Conservation (phyloP, 2,329 filamentous ascomycete species). For the Trichoderma arundinaceum region DNA sequence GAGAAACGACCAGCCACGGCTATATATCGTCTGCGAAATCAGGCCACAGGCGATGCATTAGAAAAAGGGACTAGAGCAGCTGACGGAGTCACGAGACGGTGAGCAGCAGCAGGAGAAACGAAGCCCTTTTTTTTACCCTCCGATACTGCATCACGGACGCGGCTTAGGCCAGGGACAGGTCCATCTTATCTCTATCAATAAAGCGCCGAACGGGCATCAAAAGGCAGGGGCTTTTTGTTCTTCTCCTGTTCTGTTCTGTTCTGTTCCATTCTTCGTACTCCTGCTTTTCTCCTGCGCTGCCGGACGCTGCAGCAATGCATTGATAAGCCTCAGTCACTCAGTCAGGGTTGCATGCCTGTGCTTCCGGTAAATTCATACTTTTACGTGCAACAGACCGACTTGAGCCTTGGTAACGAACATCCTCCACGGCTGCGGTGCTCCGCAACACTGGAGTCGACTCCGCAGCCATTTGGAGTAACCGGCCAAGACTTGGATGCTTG, state of each 20-base stretch:
- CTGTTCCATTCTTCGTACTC: neutral
- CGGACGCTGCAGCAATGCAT: neutral
- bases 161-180: neutral
- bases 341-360: no score
- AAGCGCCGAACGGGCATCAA: conserved; percentile 11
- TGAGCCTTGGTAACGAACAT: neutral
- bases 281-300: no score
- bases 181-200: conserved; percentile 11
- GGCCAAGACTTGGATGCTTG: conserved; percentile 20
- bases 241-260: neutral
- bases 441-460: conserved; percentile 26
- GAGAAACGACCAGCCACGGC: neutral
- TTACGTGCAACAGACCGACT: no score
- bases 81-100: conserved; percentile 8
- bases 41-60: neutral
- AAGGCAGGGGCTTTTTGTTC: neutral
- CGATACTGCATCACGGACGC: conserved; percentile 15
- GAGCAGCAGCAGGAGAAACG: neutral
- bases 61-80: neutral
- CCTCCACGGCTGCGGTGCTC: neutral
- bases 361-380: no score
- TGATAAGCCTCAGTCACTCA: neutral
- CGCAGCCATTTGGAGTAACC: conserved; percentile 13
- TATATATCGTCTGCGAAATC: conserved; percentile 1
- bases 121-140: neutral